phyloP scores from a whole-genome alignment of 495 filamentous ascomycete genomes.

The Aspergillus campestris region DNA sequence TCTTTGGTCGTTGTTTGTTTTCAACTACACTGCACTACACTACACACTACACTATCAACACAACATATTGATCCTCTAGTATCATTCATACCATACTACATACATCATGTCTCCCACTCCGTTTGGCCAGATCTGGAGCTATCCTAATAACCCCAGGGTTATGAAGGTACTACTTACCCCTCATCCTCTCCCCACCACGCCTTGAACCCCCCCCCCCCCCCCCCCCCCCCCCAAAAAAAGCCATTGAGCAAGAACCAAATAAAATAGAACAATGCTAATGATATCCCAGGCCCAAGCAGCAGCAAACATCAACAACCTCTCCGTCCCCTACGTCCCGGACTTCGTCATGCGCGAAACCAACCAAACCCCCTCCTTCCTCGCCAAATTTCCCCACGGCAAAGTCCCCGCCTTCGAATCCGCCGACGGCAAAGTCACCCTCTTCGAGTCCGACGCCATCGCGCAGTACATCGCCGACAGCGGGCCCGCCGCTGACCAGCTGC shows the following conservation, averaged over 20 bases:
- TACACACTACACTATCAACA: background rate
- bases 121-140: conserved; percentile 44
- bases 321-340: conserved; percentile 26
- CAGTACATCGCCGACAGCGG: conserved; percentile 46
- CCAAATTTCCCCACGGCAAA: conserved; percentile 57
- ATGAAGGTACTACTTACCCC: too few species aligned
- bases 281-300: conserved; percentile 36
- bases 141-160: conserved; percentile 40
- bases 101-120: conserved; percentile 44
- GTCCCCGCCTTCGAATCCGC: conserved; percentile 48
- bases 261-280: background rate
- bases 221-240: background rate
- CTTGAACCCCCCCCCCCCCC: background rate
- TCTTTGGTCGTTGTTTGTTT: too few species aligned
- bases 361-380: conserved; percentile 39
- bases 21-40: too few species aligned
- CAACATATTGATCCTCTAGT: background rate
- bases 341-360: conserved; percentile 42
- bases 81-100: background rate
- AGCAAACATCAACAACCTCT: conserved; percentile 45
- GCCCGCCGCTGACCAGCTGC: conserved; percentile 40
- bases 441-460: conserved; percentile 49
- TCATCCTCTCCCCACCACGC: too few species aligned
- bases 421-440: conserved; percentile 40
- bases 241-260: background rate